Evolutionary conservation across 1,284 basidiomycete species (phyloP).

Genomic region (Hymenochaete sp.): DNA sequence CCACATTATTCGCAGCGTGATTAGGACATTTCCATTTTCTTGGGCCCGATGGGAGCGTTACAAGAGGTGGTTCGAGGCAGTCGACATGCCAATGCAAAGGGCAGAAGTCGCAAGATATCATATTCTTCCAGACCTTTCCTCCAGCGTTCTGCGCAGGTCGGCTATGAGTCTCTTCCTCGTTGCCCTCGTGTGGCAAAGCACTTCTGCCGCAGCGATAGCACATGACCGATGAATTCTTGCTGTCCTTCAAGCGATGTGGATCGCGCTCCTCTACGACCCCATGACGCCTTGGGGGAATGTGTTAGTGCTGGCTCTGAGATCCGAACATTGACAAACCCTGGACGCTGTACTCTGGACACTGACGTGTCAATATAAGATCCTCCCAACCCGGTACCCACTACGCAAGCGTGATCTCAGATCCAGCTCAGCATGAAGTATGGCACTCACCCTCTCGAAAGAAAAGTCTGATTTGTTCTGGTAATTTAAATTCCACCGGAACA

Average conservation of each 20-base stretch:
- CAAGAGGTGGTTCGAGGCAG: conserved; percentile 87
- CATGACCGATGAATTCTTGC: conserved; percentile 71
- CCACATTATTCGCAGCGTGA: conserved; percentile 77
- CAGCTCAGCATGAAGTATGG: conserved; percentile 13
- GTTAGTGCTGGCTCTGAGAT: conserved; percentile 7
- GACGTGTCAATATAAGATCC: conserved; percentile 75
- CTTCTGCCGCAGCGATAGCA: conserved; percentile 88
- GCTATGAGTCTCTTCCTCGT: conserved; percentile 45
- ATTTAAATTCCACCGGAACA: conserved; percentile 78
- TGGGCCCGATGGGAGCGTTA: conserved; percentile 75
- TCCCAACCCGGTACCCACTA: conserved; percentile 65
- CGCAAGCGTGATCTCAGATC: neutral
- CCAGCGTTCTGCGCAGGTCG: conserved; percentile 39
- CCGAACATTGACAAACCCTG: conserved; percentile 52
- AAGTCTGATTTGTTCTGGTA: conserved; percentile 81
- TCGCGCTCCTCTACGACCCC: conserved; percentile 90
- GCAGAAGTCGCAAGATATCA: conserved; percentile 95
- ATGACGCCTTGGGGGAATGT: conserved; percentile 54
- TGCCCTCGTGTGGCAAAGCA: conserved; percentile 48
- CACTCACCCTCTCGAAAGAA: conserved; percentile 79
- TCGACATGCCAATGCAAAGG: conserved; percentile 94
- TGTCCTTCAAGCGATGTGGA: conserved; percentile 79
- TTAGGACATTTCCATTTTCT: conserved; percentile 99
- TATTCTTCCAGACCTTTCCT: conserved; percentile 46
- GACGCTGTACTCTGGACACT: conserved; percentile 65